These are phyloP conservation scores for Grosmannia clavigera DNA, from an alignment of 2,329 filamentous ascomycete genomes.

Conservation along the genomic window DNA sequence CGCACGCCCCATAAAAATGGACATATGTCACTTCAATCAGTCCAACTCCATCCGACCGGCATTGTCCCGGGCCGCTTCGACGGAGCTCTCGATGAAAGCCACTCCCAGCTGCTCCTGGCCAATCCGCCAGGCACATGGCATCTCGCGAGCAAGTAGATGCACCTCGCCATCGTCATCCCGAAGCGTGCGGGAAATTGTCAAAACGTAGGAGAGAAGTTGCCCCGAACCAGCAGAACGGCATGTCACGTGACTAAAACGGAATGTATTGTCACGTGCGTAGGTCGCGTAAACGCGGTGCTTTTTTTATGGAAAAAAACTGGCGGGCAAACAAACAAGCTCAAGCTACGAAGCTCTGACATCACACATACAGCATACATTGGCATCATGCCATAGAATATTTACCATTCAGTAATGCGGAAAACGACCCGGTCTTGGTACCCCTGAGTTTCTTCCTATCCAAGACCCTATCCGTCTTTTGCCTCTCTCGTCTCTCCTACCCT, in stretches of 20 bases:
- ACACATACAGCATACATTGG: too few species aligned
- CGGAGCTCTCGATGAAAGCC: background rate
- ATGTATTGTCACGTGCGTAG: background rate
- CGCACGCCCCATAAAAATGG: background rate
- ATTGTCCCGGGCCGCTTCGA: background rate
- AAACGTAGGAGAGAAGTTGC: background rate
- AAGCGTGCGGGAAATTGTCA: background rate
- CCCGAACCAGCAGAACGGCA: background rate
- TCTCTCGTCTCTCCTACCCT: background rate
- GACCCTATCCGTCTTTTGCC: background rate
- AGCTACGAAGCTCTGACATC: background rate
- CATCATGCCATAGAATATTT: background rate
- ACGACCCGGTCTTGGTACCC: background rate
- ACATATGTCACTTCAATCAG: background rate
- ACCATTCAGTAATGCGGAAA: background rate
- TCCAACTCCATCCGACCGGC: background rate
- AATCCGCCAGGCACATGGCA: conserved; percentile 1
- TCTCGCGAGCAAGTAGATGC: background rate
- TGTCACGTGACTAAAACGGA: background rate
- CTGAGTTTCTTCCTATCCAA: background rate
- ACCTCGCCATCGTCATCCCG: background rate
- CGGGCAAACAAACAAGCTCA: conserved; percentile 1
- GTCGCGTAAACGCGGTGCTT: background rate
- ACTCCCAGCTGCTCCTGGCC: background rate
- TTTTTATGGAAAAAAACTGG: background rate